These are phyloP conservation scores for Spathaspora arborariae DNA, from an alignment of 805 yeast species.

Conservation along the genomic window DNA sequence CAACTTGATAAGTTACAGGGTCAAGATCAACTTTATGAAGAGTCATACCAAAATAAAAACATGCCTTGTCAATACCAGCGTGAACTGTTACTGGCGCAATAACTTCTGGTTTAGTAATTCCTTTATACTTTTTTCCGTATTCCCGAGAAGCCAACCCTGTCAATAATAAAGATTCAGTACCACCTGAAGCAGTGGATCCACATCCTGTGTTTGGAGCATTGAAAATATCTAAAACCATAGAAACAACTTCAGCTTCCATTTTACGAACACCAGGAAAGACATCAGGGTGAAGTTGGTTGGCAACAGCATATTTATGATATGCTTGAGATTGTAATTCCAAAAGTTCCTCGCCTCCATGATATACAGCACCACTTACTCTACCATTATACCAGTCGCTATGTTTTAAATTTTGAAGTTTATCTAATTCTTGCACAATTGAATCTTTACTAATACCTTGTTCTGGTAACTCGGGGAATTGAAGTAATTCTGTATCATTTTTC, in stretches of 20 bases:
- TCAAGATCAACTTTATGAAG: slow-evolving; percentile 78
- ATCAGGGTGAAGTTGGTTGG: slow-evolving; percentile 96
- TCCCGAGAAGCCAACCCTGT: slow-evolving; percentile 88
- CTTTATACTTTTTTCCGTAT: slow-evolving; percentile 54
- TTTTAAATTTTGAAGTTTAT: slow-evolving; percentile 45
- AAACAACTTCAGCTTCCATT: slow-evolving; percentile 93
- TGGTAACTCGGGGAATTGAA: slow-evolving; percentile 54
- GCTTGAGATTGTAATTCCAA: slow-evolving; percentile 73
- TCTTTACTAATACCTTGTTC: slow-evolving; percentile 48
- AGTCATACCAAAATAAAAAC: slow-evolving; percentile 83
- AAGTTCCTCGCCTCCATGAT: slow-evolving; percentile 88
- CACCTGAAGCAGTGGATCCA: slow-evolving; percentile 91
- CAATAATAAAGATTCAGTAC: slow-evolving; percentile 86
- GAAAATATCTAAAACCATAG: slow-evolving; percentile 80
- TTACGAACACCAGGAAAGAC: slow-evolving; percentile 94
- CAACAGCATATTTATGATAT: slow-evolving; percentile 71
- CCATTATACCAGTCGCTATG: slow-evolving; percentile 85
- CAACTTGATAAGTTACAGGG: slow-evolving; percentile 62
- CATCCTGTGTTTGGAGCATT: slow-evolving; percentile 61
- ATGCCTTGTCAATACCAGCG: slow-evolving; percentile 94
- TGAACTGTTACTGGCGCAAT: slow-evolving; percentile 87
- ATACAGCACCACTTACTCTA: slow-evolving; percentile 89
- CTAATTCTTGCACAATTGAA: slow-evolving; percentile 49
- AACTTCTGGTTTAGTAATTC: slow-evolving; percentile 73
- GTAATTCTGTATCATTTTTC: slow-evolving; percentile 44